A percentile compares a stretch with the other conserved stretches of the same genome.
Conservation (phyloP, 2,329 filamentous ascomycete species). For the Botryotinia convoluta region DNA sequence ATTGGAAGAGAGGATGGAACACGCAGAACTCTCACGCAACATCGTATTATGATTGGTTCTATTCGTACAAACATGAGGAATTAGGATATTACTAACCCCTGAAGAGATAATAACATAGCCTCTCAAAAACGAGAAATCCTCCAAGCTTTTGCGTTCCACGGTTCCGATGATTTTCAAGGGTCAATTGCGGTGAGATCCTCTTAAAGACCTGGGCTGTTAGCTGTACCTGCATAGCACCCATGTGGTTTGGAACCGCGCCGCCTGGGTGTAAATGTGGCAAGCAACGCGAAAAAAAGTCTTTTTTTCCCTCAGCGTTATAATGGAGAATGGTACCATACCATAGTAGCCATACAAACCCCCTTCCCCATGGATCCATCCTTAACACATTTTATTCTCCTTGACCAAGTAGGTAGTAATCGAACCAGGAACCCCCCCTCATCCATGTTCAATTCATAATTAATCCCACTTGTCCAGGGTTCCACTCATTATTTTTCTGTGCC, state of each 20-base stretch:
- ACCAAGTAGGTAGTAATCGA: neutral
- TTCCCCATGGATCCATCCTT: neutral
- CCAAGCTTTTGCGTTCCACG: constrained; percentile 14
- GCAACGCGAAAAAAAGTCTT: neutral
- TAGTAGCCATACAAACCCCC: neutral
- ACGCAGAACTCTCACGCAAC: neutral
- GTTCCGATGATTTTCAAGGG: neutral
- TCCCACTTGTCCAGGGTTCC: constrained; percentile 8
- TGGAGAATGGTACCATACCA: neutral
- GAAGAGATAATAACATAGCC: neutral
- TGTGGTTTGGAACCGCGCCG: constrained; percentile 2
- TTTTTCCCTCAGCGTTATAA: neutral
- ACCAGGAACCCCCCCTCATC: neutral
- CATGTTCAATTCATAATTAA: neutral
- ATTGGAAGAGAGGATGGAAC: neutral
- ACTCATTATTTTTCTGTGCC: constrained; percentile 4
- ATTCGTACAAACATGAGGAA: neutral
- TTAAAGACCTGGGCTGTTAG: neutral
- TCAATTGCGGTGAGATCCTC: constrained; percentile 15
- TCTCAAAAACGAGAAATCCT: neutral
- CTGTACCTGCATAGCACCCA: constrained; percentile 21
- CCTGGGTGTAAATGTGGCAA: neutral
- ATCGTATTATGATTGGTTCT: neutral
- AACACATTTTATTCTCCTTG: neutral
- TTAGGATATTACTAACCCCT: neutral